Base-by-base conservation (phyloP, 306 rosid species). In the Trifolium pratense region DNA sequence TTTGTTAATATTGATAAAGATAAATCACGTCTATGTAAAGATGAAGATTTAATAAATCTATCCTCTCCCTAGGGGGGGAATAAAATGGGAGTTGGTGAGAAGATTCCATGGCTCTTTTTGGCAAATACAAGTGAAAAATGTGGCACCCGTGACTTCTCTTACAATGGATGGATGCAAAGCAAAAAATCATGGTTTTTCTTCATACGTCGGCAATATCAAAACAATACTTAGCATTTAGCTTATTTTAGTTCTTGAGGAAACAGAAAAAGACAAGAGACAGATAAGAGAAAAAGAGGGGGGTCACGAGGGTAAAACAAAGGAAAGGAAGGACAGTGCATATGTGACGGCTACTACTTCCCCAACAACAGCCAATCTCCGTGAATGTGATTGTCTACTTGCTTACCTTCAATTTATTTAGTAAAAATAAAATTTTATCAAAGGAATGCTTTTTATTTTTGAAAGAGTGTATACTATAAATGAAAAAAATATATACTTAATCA, bases 91-190 rank as follows among this genome's bases (percentile, higher is more conserved):
- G 64, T 69, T 69, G 77, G 77, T 80, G 68, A 61, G 61, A 62
- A 52, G 46, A 69, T 11, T n/a, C 70, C 63, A 55, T 42, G 15
- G 43, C 26, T 66, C 8, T 29, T 52, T 64, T 57, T 29, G 34
- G 32, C 37, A 9, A 60, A 73, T 63, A 79, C 53, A 58, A 48
- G 39, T 59, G 53, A 52, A 69, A 80, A 74, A 74, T 53, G 76
- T 62, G 61, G 72, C 45, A 36, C 80, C 73, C 84, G 80, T 80
- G 80, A 69, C 68, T 15, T 42, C 23, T 46, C 20, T 51, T 11
- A 64, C 17, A 53, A 15, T 31, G 55, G 45, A 7, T 42, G 14
- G n/a, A 71, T 32, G 1, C 37, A 32, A 64, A 42, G 51, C 34
- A 43, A 32, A 71, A 71, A 52, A 6, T 26, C 48, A 36, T 14